These are phyloP conservation scores for Phytopythium litorale DNA, from an alignment of 352 stramenopile genomes.

Conservation along the genomic window DNA sequence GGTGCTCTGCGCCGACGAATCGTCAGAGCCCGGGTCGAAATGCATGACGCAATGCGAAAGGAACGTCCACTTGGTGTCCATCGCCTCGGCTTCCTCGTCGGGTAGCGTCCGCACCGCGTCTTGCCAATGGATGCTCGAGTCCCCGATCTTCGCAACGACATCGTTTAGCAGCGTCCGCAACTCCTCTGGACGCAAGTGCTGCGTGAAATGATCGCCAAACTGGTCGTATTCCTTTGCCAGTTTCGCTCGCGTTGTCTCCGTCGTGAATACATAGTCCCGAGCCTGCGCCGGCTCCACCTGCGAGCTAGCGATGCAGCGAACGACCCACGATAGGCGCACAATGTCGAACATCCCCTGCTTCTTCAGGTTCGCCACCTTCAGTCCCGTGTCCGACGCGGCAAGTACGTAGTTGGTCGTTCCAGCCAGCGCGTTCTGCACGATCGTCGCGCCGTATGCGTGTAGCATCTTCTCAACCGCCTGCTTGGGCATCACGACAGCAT, in stretches of 20 bases:
- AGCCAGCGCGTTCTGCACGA: constrained; percentile 75
- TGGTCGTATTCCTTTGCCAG: constrained; percentile 69
- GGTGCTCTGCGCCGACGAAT: constrained; percentile 12
- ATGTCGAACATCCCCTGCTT: constrained; percentile 81
- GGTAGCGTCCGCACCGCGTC: constrained; percentile 27
- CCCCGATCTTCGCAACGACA: constrained; percentile 9
- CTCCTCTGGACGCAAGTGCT: constrained; percentile 41
- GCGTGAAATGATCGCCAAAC: constrained; percentile 75
- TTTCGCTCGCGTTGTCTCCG: constrained; percentile 35
- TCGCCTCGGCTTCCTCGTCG: constrained; percentile 62
- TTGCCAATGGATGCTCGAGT: constrained; percentile 38
- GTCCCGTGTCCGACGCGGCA: constrained; percentile 50
- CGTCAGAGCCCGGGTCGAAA: constrained; percentile 21
- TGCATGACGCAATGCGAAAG: constrained; percentile 75
- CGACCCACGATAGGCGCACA: constrained; percentile 60
- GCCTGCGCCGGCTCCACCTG: constrained; percentile 39
- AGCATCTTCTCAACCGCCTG: constrained; percentile 73
- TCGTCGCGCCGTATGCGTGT: constrained; percentile 55
- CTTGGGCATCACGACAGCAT: constrained; percentile 34
- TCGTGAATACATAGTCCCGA: constrained; percentile 73
- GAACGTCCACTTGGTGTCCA: constrained; percentile 66
- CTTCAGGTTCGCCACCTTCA: constrained; percentile 79
- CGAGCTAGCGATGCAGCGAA: constrained; percentile 30
- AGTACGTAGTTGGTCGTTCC: constrained; percentile 67
- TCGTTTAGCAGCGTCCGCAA: constrained; percentile 49